Base-by-base conservation (phyloP, 2,329 filamentous ascomycete genomes). In the Colletotrichum nymphaeae region DNA sequence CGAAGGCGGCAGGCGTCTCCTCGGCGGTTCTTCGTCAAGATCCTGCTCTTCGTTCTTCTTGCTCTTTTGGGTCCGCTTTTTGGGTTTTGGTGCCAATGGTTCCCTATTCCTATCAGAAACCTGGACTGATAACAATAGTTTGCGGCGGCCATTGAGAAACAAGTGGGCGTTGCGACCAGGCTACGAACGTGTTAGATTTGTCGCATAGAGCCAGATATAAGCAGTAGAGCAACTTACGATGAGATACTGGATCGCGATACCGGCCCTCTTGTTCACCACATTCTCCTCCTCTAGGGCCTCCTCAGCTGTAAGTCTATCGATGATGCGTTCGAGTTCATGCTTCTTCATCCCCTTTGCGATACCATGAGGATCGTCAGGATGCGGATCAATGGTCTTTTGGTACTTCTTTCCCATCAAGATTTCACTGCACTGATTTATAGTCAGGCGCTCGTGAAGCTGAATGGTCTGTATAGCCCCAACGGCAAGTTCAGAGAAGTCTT, bases 311-410 rank as follows among this genome's bases (percentile, higher is more conserved):
- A 99, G 86, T 60, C 90, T 88, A 78, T 94, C 91, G 77, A 98
- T 94, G n/a, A 98, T 87, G 52, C 95, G 92, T 79, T 98, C 93
- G 14, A 95, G 88, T 78, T 97, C 94, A 46, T 92, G 90, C 78
- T 93, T 91, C 71, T 93, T 92, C 76, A 97, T 84, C 19, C 90
- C 86, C 74, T 89, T 90, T 16, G 93, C 95, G 55, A 88, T 87
- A 16, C 94, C 95, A 80, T 91, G 92, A 71, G 92, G 89, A 22
- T 89, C 82, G 49, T 89, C 86, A 49, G 91, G 90, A 4, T 84
- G 79, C 2, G 85, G 78, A 16, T 88, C 85, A 53, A 89, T 88
- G 55, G 90, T 85, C 69, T 89, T 89, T 72, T 89, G 90, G 71
- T 86, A 89, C 74, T 88, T 90, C 71, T 88, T 91, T 7, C 95